Evolutionary conservation across 441 rosid species (phyloP), one percentile per base, ranked within the genome.

Genomic region (Croton setiger): DNA sequence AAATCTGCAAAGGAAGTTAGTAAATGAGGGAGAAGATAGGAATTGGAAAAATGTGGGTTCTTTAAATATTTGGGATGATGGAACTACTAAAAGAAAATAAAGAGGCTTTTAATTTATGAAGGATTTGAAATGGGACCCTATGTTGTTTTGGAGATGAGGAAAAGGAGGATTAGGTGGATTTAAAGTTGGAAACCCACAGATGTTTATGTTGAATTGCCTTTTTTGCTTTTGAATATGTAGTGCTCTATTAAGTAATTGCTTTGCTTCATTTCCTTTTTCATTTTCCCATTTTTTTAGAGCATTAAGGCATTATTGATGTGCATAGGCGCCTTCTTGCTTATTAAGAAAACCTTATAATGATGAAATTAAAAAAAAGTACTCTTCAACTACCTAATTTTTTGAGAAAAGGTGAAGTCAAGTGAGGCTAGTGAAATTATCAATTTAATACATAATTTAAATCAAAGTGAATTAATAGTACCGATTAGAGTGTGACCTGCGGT

Each of bases 51-150:
- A 45, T 72, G 65, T 44, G 66, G 70, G 53, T 56, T 54, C 35
- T 74, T 69, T 52, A 70, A 65, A 71, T 57, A 70, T 61, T 74
- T 69, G 45, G 68, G 78, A 67, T 66, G 31, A 64, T 39, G 75
- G 64, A 52, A 58, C 57, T 66, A 73, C n/a, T 60, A 45, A 67
- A 58, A 67, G 20, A 52, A 68, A 67, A 35, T 74, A 72, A 71
- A 70, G 76, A 72, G 73, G 84, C 79, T 82, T 87, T 87, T 79
- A 77, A 80, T 78, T 47, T 66, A 63, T 14, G 7, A 17, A 47
- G 63, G 64, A 54, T 70, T 59, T 71, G 80, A 76, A 5, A 39
- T 70, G 84, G 86, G 67, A 79, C 83, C 68, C 64, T 66, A 39
- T 75, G 82, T 64, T 70, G 81, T 81, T 76, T 56, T 81, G 67